These are phyloP conservation scores for Clavispora fructus DNA, from an alignment of 805 yeast genomes.

Conservation along the genomic window DNA sequence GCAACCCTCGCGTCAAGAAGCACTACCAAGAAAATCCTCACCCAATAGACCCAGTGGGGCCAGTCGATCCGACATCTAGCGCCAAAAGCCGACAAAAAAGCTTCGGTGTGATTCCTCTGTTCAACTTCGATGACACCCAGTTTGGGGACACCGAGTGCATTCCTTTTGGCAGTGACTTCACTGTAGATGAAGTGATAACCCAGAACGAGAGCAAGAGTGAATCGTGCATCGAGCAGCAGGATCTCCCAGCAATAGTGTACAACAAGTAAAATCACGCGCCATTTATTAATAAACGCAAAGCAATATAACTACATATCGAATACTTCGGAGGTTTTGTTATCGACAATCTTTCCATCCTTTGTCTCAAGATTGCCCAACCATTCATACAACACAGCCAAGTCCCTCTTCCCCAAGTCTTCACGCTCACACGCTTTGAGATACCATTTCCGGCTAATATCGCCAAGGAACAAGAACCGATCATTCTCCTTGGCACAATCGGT, in stretches of 20 bases:
- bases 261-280: background rate
- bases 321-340: constrained; percentile 12
- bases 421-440: constrained; percentile 40
- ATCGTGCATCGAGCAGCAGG: background rate
- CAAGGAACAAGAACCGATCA: constrained; percentile 32
- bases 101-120: constrained; percentile 10
- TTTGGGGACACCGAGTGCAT: background rate
- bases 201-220: background rate
- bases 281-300: background rate
- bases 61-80: background rate
- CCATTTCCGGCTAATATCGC: constrained; percentile 36
- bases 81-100: constrained; percentile 9
- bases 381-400: constrained; percentile 38
- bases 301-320: constrained; percentile 3
- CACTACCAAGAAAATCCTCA: constrained; percentile 9
- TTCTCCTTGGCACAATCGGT: constrained; percentile 31
- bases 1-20: constrained; percentile 14
- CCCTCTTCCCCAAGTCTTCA: constrained; percentile 34
- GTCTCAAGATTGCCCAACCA: constrained; percentile 36
- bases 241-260: background rate
- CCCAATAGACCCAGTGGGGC: background rate
- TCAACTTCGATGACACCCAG: background rate
- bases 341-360: constrained; percentile 12
- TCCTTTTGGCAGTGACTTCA: constrained; percentile 6
- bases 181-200: constrained; percentile 4